Conservation (phyloP, 768 basidiomycete species). For the Gloeophyllum trabeum region DNA sequence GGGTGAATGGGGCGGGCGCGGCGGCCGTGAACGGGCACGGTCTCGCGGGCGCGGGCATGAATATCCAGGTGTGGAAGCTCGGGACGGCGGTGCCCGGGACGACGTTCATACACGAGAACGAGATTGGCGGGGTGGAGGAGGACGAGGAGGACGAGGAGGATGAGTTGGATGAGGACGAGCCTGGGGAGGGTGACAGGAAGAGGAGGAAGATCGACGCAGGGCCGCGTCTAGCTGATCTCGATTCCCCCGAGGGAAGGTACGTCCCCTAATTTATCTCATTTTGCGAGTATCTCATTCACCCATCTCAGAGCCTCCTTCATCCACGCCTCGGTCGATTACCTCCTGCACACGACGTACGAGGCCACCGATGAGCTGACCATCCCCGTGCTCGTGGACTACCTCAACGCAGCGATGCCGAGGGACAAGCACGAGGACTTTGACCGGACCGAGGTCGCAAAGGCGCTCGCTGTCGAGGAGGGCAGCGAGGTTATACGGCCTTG, state of each 20-base stretch:
- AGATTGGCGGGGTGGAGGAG: no score
- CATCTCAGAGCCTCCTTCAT: slow-evolving; percentile 29
- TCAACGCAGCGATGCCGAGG: slow-evolving; percentile 65
- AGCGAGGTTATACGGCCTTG: no score
- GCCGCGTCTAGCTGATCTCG: slow-evolving; percentile 42
- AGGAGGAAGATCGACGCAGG: slow-evolving; percentile 4
- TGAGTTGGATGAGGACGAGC: not conserved
- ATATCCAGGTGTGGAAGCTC: no score
- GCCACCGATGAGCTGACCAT: slow-evolving; percentile 57
- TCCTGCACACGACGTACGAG: slow-evolving; percentile 62
- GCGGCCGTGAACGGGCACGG: no score
- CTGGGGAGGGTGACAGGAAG: not conserved
- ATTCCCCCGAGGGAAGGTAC: slow-evolving; percentile 50
- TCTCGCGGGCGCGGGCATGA: no score
- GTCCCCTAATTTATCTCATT: slow-evolving; percentile 16
- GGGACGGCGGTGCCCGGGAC: no score
- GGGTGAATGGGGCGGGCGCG: slow-evolving; percentile 2
- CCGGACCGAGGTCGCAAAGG: slow-evolving; percentile 48
- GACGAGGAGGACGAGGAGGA: not conserved
- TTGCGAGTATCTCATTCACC: no score
- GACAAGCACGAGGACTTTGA: slow-evolving; percentile 81
- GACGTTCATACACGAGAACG: no score
- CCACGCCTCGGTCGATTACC: slow-evolving; percentile 44
- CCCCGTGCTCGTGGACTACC: slow-evolving; percentile 54
- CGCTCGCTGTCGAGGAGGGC: slow-evolving; percentile 4